Evolutionary conservation across 2,329 filamentous ascomycete genomes (phyloP), one percentile per base, ranked within the genome.

Genomic region (Hyphodiscus sp.): DNA sequence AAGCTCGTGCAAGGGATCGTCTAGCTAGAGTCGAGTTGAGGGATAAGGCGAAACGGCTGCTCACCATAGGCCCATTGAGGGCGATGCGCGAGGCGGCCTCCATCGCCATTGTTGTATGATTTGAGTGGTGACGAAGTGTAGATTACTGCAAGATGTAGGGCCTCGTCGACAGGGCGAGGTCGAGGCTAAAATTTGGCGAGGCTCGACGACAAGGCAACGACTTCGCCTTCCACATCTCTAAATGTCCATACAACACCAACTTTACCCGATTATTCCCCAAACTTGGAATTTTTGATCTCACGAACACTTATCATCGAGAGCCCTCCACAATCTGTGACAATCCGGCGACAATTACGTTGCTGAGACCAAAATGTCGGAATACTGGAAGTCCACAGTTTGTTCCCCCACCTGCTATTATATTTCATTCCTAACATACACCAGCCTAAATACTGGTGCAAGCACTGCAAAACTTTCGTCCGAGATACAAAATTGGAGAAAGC

Each of bases 401-500:
- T 20, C 9, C 33, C 38, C 20, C 20, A 9, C 29, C 38, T 16
- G 15, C 23, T 4, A 20, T 44, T n/a, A 29, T 19, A 11, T 41
- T 45, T n/a, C 29, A 30, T 20, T 51, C 33, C 59, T 65, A 58
- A 63, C 49, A 30, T 9, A 15, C 20, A n/a, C 20, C 47, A 84
- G 70, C 91, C 91, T 6, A 92, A 87, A 69, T 95, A 95, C 74
- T 97, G 91, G 91, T 99, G 94, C 81, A 97, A 97, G 71, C 89
- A 96, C 76, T 99, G 94, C 80, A 82, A 83, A 67, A 82, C 81
- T 68, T 97, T 85, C 71, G 88, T 99, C 48, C 88, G 89, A 72
- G 94, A 99, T 76, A 96, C 91, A 20, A 85, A 89, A 62, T 83
- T 96, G 70, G 91, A 96, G 70, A 87, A 86, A 63, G 79, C 84